Percentiles rank a stretch among this genome's conserved stretches.
Evolutionary conservation across 2,329 filamentous ascomycete genomes (phyloP).

Genomic region (Blumeria graminis): DNA sequence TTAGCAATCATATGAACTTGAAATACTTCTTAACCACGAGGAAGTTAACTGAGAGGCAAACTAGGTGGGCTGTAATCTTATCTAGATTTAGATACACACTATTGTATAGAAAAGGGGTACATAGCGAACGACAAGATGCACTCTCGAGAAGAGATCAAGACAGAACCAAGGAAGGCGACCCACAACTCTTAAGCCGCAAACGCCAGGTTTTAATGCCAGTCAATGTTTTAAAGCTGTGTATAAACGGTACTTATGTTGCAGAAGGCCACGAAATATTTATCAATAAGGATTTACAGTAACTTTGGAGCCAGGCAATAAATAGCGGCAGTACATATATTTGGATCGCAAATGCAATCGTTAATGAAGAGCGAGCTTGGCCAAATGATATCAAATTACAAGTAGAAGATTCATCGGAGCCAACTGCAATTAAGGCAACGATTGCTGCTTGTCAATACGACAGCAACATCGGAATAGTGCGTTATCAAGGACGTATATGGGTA

Average conservation of each 20-base stretch:
- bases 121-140: not conserved
- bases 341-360: not conserved
- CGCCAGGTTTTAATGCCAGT: not conserved
- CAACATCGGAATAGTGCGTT: not conserved
- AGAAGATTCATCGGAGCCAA: not conserved
- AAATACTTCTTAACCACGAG: not conserved
- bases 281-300: not conserved
- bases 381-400: not conserved
- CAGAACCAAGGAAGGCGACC: not conserved
- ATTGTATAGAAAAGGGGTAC: not conserved
- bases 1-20: not conserved
- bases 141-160: not conserved
- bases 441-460: not conserved
- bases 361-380: not conserved
- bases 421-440: not conserved
- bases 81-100: not conserved
- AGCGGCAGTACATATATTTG: not conserved
- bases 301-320: not conserved
- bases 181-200: not conserved
- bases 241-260: not conserved
- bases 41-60: not conserved
- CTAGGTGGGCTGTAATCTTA: not conserved
- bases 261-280: not conserved
- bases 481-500: not conserved
- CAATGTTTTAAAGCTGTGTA: not conserved